Evolutionary conservation across 306 rosid genomes (phyloP).

Genomic region (Vigna mungo): DNA sequence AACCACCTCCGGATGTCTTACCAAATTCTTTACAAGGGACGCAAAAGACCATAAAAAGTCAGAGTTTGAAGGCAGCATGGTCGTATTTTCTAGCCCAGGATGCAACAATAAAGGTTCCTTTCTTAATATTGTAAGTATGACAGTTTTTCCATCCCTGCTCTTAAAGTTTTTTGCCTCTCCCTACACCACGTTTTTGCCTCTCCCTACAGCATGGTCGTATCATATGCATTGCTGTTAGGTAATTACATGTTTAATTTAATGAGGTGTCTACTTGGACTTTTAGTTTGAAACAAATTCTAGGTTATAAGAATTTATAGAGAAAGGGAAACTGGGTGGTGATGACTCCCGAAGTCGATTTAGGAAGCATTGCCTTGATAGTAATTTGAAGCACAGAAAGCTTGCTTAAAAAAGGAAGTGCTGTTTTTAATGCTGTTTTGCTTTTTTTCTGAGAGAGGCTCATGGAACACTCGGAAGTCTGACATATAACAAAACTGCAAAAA

Average conservation of each 20-base stretch:
- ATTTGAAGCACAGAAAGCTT: neutral
- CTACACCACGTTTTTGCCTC: neutral
- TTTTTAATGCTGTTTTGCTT: neutral
- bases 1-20: slow-evolving; percentile 48
- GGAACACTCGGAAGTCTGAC: too few relatives aligned
- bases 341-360: neutral
- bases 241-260: slow-evolving; percentile 7
- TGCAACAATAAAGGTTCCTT: slow-evolving; percentile 76
- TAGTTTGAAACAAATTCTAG: neutral
- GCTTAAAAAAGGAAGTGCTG: neutral
- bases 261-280: neutral
- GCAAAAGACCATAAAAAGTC: slow-evolving; percentile 49
- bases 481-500: neutral
- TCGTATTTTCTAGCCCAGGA: slow-evolving; percentile 69
- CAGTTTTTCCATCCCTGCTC: slow-evolving; percentile 25
- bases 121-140: slow-evolving; percentile 80
- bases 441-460: too few relatives aligned
- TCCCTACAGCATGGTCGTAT: too few relatives aligned
- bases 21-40: slow-evolving; percentile 53
- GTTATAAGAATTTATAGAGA: neutral
- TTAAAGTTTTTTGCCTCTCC: slow-evolving; percentile 1
- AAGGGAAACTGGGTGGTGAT: neutral
- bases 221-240: slow-evolving; percentile 7
- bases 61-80: slow-evolving; percentile 61
- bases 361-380: neutral